Conservation (phyloP, 345 rosid species). For the Angophora floribunda region DNA sequence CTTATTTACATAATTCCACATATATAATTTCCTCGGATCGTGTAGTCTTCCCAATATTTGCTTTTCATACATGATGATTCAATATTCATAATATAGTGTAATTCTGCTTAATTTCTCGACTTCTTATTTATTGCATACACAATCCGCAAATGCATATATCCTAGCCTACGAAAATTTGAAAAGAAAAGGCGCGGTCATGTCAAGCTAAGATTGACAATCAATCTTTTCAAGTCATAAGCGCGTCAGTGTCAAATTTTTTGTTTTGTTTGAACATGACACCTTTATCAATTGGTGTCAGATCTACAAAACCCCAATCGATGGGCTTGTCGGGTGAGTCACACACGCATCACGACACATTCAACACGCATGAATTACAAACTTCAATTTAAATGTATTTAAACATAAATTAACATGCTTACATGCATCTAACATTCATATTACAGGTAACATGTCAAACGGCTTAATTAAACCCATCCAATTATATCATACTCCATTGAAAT, state of each 20-base stretch:
- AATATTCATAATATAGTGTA: not conserved
- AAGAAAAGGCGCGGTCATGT: not conserved
- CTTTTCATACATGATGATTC: not conserved
- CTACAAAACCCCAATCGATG: too few species aligned
- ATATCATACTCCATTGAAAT: too few species aligned
- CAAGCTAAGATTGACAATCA: too few species aligned
- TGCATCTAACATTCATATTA: too few species aligned
- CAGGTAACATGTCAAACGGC: not conserved
- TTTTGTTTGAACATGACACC: not conserved
- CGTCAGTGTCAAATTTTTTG: too few species aligned
- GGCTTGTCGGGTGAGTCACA: not conserved
- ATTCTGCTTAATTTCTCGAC: too few species aligned
- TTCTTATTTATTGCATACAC: too few species aligned
- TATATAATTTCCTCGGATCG: not conserved
- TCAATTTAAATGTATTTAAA: too few species aligned
- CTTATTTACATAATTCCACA: not conserved
- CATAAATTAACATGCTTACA: not conserved
- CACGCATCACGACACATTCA: rapidly evolving
- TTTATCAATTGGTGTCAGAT: not conserved
- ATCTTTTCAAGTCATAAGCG: not conserved
- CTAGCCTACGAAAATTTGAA: not conserved
- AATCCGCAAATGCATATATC: not conserved
- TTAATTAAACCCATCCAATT: too few species aligned
- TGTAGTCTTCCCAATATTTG: not conserved
- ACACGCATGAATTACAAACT: not conserved